Evolutionary conservation across 2,329 filamentous ascomycete species (phyloP).

Genomic region (Botrytis pseudocinerea): DNA sequence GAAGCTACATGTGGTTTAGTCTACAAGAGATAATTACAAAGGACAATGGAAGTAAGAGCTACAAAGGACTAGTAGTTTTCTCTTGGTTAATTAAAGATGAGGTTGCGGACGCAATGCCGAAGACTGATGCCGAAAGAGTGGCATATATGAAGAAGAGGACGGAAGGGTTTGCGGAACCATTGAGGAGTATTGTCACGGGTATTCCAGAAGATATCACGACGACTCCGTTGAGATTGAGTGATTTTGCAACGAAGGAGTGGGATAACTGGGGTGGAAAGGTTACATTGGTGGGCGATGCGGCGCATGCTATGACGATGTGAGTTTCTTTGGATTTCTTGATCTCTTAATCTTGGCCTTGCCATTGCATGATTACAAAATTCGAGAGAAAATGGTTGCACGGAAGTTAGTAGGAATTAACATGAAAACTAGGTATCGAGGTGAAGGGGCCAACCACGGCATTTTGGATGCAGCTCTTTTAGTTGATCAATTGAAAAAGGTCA

Average conservation of each 20-base stretch:
- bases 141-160: constrained; percentile 45
- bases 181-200: constrained; percentile 46
- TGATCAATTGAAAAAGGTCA: constrained; percentile 34
- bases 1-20: constrained; percentile 53
- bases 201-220: constrained; percentile 47
- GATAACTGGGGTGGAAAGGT: constrained; percentile 39
- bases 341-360: background rate
- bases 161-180: constrained; percentile 45
- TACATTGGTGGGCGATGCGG: constrained; percentile 41
- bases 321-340: background rate
- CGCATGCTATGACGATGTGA: constrained; percentile 42
- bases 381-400: background rate
- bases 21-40: constrained; percentile 45
- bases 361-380: background rate
- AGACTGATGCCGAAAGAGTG: constrained; percentile 41
- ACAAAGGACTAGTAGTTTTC: constrained; percentile 48
- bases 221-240: constrained; percentile 32
- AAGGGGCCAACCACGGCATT: constrained; percentile 59
- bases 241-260: constrained; percentile 42
- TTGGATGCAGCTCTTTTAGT: constrained; percentile 52
- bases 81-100: constrained; percentile 47
- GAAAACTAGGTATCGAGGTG: constrained; percentile 47
- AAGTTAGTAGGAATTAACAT: background rate
- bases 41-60: constrained; percentile 43
- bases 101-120: constrained; percentile 41